Percentiles rank a stretch among this genome's conserved stretches.
Evolutionary conservation across 208 protist genomes (phyloP).

Genomic region (Crithidia fasciculata): DNA sequence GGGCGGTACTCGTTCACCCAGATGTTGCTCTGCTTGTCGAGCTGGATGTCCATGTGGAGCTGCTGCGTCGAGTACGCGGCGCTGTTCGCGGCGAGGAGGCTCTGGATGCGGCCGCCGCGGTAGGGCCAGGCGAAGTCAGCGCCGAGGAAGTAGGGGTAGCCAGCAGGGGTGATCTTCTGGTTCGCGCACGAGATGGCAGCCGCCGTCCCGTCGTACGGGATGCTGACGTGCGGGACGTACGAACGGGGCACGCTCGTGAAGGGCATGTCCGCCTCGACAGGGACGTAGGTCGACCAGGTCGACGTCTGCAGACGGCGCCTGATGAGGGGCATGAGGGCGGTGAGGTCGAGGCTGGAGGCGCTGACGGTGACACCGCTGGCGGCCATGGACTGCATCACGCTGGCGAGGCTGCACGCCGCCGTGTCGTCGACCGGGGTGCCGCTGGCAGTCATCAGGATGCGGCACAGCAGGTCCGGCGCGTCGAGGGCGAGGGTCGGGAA

Average conservation of each 20-base stretch:
- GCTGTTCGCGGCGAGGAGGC: constrained; percentile 33
- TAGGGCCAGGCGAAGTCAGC: constrained; percentile 52
- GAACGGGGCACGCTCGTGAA: constrained; percentile 28
- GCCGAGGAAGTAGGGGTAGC: constrained; percentile 55
- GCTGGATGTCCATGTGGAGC: constrained; percentile 48
- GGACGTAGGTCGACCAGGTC: constrained; percentile 38
- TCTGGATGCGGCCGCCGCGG: constrained; percentile 47
- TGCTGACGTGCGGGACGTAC: constrained; percentile 47
- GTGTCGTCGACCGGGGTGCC: neutral
- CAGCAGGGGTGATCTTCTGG: constrained; percentile 52
- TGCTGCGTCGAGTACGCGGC: constrained; percentile 19
- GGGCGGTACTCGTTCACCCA: constrained; percentile 37
- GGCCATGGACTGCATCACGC: constrained; percentile 9
- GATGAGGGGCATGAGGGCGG: constrained; percentile 22
- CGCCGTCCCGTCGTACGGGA: constrained; percentile 33
- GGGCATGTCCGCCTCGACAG: constrained; percentile 17
- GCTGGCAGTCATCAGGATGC: constrained; percentile 11
- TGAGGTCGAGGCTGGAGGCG: constrained; percentile 15
- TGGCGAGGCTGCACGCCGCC: constrained; percentile 7
- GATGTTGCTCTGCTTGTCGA: constrained; percentile 59
- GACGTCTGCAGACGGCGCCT: neutral
- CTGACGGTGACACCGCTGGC: constrained; percentile 12
- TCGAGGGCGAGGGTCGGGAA: constrained; percentile 46
- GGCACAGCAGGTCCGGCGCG: constrained; percentile 18
- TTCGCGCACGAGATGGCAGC: constrained; percentile 56